Evolutionary conservation across 2,329 filamentous ascomycete species (phyloP), one percentile per base, ranked within the genome.

Genomic region (Clarireedia hainanense): DNA sequence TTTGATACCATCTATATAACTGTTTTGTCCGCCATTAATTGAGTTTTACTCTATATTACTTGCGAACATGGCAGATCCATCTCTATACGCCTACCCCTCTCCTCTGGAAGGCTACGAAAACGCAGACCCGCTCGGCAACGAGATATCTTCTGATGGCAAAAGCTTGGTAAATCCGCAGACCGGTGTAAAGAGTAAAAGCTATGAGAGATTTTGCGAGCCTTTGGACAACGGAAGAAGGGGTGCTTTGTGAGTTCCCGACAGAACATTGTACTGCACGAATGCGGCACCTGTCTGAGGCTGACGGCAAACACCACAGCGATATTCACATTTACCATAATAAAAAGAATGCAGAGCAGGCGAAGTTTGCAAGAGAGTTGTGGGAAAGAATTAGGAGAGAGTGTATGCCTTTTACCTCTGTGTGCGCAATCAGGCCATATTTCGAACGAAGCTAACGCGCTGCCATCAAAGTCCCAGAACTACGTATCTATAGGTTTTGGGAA

Each of bases 311-410:
- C 24, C 23, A 40, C 37, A 84, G 80, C 62, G 91, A 96, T 68
- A 72, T 95, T 15, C 91, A 96, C 70, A 84, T 96, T 64, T 96
- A 96, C 72, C 89, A 90, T 70, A 81, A 84, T 60, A 81, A 84
- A 66, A 77, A 74, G 46, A 85, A 85, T 58, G 69, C 77, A 1
- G 73, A 76, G 5, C 87, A 95, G 67, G 69, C 71, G 0, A 74
- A 80, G 37, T 92, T 86, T 66, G 90, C 90, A 0, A 76, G 72
- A 27, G 84, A 86, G 46, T 76, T 96, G 0, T 89, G 86, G 80
- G 83, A 91, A 67, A 79, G 90, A 10, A 88, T 95, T 61, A 76
- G 90, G 49, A 78, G 84, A 58, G 90, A 96, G 73, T 95, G 85
- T 89, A 73, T 68, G 77, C 67, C 40, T 51, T 36, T 27, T 54